These are phyloP conservation scores for Penicillium occitanis DNA, from an alignment of 2,329 filamentous ascomycete species.

Conservation along the genomic window DNA sequence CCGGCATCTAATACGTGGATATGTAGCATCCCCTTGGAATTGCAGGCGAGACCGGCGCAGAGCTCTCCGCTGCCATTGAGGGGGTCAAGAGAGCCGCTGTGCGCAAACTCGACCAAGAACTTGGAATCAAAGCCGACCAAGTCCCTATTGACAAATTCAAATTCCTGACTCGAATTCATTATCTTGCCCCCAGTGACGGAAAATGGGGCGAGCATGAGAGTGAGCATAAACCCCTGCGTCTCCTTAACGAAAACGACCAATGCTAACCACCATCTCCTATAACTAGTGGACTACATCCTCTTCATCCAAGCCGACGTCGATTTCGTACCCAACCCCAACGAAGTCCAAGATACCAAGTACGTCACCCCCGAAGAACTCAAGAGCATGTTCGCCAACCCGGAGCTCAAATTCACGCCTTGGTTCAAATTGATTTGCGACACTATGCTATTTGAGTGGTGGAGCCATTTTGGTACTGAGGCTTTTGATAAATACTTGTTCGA, in stretches of 20 bases:
- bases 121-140: conserved; percentile 85
- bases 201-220: conserved; percentile 99
- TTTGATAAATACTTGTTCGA: conserved; percentile 85
- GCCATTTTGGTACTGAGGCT: conserved; percentile 69
- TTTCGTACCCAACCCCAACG: conserved; percentile 77
- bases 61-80: conserved; percentile 73
- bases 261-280: not conserved
- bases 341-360: conserved; percentile 81
- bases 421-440: conserved; percentile 98
- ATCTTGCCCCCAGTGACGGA: conserved; percentile 93
- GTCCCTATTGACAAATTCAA: conserved; percentile 89
- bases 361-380: conserved; percentile 81
- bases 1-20: not conserved
- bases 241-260: not conserved
- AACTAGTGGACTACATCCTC: conserved; percentile 89
- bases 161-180: conserved; percentile 96
- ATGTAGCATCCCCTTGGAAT: conserved; percentile 76
- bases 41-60: conserved; percentile 83
- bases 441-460: conserved; percentile 98
- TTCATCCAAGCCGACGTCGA: conserved; percentile 96
- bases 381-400: conserved; percentile 76
- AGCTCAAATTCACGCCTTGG: conserved; percentile 91
- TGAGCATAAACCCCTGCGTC: conserved; percentile 49
- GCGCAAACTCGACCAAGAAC: conserved; percentile 89
- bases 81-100: conserved; percentile 91